These are phyloP conservation scores for Teratosphaeria nubilosa DNA, from an alignment of 2,329 filamentous ascomycete genomes.

Conservation along the genomic window DNA sequence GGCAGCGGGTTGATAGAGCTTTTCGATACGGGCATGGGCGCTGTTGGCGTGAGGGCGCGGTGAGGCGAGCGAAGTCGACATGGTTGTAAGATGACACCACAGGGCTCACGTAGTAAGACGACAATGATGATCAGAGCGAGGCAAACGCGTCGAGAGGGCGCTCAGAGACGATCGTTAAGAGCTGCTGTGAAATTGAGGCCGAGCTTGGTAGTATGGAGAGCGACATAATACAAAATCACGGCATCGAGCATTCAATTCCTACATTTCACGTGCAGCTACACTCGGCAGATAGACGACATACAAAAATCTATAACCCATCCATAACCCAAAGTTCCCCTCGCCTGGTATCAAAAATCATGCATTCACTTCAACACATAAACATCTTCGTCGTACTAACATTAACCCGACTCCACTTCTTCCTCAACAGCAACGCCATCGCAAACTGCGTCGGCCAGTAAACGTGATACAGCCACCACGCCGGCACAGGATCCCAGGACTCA, in stretches of 20 bases:
- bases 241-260: too few relatives aligned
- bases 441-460: conserved; percentile 47
- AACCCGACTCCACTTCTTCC: conserved; percentile 51
- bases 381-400: conserved; percentile 59
- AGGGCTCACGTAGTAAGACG: too few relatives aligned
- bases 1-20: conserved; percentile 61
- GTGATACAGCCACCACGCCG: conserved; percentile 43
- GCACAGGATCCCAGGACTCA: conserved; percentile 39
- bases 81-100: background rate
- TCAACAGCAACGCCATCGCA: conserved; percentile 31
- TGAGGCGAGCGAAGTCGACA: conserved; percentile 3
- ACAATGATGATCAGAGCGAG: too few relatives aligned
- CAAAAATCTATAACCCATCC: background rate
- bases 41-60: conserved; percentile 46
- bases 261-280: background rate
- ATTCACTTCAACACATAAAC: conserved; percentile 31
- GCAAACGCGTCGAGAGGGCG: too few relatives aligned
- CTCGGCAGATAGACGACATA: background rate
- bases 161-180: too few relatives aligned
- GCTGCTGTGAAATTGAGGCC: too few relatives aligned
- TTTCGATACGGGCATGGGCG: conserved; percentile 67
- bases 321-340: background rate
- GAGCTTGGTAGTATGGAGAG: too few relatives aligned
- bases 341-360: background rate
- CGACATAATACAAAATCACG: too few relatives aligned